Evolutionary conservation across 805 yeast species (phyloP).

Genomic region (Yarrowia sp.): DNA sequence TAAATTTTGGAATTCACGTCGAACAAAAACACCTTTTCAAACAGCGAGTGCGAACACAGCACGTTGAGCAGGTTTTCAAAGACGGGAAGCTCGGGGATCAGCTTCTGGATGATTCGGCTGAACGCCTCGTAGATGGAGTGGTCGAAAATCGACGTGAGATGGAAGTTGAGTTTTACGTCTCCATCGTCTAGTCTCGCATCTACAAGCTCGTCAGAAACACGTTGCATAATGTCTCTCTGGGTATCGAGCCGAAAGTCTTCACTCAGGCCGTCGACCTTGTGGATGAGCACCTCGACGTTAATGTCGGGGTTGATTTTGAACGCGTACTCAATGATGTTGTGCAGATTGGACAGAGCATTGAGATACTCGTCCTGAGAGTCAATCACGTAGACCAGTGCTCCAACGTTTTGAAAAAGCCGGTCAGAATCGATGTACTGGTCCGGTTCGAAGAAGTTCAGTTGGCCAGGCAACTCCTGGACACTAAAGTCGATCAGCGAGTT

Average conservation of each 20-base stretch:
- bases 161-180: constrained; percentile 86
- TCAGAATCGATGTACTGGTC: constrained; percentile 62
- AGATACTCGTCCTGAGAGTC: constrained; percentile 95
- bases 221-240: constrained; percentile 92
- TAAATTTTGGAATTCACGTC: constrained; percentile 91
- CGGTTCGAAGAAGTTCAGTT: constrained; percentile 82
- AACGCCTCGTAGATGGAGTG: constrained; percentile 95
- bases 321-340: constrained; percentile 84
- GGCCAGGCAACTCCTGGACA: constrained; percentile 95
- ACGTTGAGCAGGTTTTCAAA: constrained; percentile 86
- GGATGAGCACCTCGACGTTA: constrained; percentile 88
- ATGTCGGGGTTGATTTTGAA: constrained; percentile 77
- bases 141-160: constrained; percentile 90
- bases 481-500: constrained; percentile 79
- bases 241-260: constrained; percentile 94
- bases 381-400: constrained; percentile 89
- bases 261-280: constrained; percentile 90
- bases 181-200: constrained; percentile 73
- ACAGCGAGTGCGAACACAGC: constrained; percentile 79
- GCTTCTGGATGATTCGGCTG: constrained; percentile 85
- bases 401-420: constrained; percentile 71
- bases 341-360: constrained; percentile 83
- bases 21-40: constrained; percentile 89
- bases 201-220: constrained; percentile 87
- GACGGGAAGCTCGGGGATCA: constrained; percentile 82